Evolutionary conservation across 768 basidiomycete genomes (phyloP).

Genomic region (Roridomyces roridus): DNA sequence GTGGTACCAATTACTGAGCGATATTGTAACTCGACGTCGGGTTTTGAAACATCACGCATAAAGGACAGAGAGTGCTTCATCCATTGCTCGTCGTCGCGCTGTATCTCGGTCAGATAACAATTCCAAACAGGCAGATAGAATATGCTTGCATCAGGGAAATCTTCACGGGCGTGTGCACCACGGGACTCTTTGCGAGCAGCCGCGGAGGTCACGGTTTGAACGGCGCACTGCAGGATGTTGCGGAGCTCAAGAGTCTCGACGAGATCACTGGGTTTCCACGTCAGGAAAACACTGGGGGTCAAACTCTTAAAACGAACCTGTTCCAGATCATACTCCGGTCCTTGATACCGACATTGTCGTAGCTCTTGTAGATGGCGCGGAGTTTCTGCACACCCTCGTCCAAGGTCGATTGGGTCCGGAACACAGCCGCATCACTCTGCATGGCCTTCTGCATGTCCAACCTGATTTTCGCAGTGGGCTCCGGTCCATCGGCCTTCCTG

Average conservation of each 20-base stretch:
- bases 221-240: slow-evolving; percentile 93
- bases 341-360: slow-evolving; percentile 92
- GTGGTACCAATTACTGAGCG: slow-evolving; percentile 85
- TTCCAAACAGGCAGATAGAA: background rate
- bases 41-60: slow-evolving; percentile 77
- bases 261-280: slow-evolving; percentile 69
- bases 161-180: slow-evolving; percentile 98
- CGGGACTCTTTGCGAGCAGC: slow-evolving; percentile 96
- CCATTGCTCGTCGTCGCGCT: slow-evolving; percentile 94
- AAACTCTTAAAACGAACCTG: slow-evolving; percentile 58
- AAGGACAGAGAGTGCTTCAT: slow-evolving; percentile 97
- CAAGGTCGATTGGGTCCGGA: slow-evolving; percentile 90
- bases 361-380: slow-evolving; percentile 85
- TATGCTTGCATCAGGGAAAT: slow-evolving; percentile 83
- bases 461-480: slow-evolving; percentile 89
- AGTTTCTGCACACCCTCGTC: slow-evolving; percentile 94
- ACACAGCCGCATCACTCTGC: slow-evolving; percentile 98
- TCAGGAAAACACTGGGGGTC: background rate
- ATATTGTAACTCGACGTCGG: slow-evolving; percentile 90
- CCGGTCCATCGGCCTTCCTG: slow-evolving; percentile 80
- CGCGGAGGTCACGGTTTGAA: slow-evolving; percentile 93
- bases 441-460: slow-evolving; percentile 99
- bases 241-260: slow-evolving; percentile 97
- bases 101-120: slow-evolving; percentile 1
- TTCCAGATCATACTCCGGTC: slow-evolving; percentile 99